These are phyloP conservation scores for Leucocoprinus birnbaumii DNA, from an alignment of 768 basidiomycete genomes.

Conservation along the genomic window DNA sequence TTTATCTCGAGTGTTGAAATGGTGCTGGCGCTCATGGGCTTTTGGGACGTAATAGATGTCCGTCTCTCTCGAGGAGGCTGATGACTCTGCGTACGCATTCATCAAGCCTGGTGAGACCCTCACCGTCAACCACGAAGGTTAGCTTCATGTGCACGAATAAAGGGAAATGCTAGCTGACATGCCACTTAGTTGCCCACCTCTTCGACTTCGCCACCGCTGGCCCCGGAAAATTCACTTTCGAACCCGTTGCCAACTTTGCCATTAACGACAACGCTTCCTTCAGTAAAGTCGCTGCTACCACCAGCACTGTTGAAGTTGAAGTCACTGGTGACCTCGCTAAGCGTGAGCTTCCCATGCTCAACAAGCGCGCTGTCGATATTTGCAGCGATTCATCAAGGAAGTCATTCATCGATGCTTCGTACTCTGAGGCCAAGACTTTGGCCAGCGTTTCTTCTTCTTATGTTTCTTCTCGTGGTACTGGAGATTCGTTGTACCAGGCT, in stretches of 20 bases:
- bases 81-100: constrained; percentile 35
- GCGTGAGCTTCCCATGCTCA: constrained; percentile 25
- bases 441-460: constrained; percentile 30
- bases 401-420: constrained; percentile 38
- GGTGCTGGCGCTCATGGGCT: not conserved
- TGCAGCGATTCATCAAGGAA: constrained; percentile 31
- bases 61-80: constrained; percentile 32
- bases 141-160: not conserved
- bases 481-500: constrained; percentile 33
- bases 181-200: constrained; percentile 32
- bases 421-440: constrained; percentile 38
- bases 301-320: constrained; percentile 28
- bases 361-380: constrained; percentile 36
- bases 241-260: constrained; percentile 36
- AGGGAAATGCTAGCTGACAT: not conserved
- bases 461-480: constrained; percentile 31
- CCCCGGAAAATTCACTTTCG: constrained; percentile 36
- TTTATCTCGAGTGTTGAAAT: not conserved
- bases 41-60: constrained; percentile 23
- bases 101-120: constrained; percentile 39
- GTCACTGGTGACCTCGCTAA: constrained; percentile 32
- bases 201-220: constrained; percentile 40
- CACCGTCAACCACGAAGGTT: constrained; percentile 36
- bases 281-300: constrained; percentile 22
- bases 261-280: constrained; percentile 27